Evolutionary conservation across 345 rosid species (phyloP).

Genomic region (Acer campestre): DNA sequence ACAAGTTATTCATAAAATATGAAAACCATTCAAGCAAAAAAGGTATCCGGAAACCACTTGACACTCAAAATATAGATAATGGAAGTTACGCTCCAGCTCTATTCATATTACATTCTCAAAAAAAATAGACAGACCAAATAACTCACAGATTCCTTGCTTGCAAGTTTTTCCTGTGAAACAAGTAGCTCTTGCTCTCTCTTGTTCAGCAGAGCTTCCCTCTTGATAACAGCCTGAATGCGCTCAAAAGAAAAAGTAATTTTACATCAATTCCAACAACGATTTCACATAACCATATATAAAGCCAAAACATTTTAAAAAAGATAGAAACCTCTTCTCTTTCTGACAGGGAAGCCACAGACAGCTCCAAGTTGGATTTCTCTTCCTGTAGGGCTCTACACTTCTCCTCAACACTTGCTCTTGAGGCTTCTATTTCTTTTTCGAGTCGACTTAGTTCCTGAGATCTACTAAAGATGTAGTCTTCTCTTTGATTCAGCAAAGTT

Average conservation of each 20-base stretch:
- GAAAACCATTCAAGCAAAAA: background rate
- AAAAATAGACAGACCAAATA: background rate
- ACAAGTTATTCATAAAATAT: background rate
- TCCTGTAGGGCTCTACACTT: constrained; percentile 53
- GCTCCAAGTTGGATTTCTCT: constrained; percentile 62
- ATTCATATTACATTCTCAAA: background rate
- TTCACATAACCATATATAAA: background rate
- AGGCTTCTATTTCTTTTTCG: constrained; percentile 61
- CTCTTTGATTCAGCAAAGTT: constrained; percentile 77
- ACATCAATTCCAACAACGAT: constrained; percentile 4
- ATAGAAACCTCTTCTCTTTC: constrained; percentile 79
- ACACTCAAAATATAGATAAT: background rate
- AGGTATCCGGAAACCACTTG: background rate
- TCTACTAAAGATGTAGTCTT: constrained; percentile 68
- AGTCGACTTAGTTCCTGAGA: constrained; percentile 64
- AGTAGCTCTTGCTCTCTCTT: constrained; percentile 78
- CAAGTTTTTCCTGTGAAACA: constrained; percentile 65
- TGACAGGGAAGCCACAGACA: constrained; percentile 45
- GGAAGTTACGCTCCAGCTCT: background rate
- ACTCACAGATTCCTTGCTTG: constrained; percentile 84
- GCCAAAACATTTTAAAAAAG: background rate
- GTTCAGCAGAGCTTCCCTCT: constrained; percentile 57
- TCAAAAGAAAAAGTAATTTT: constrained; percentile 17
- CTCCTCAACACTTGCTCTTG: constrained; percentile 53
- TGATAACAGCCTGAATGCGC: constrained; percentile 51